These are phyloP conservation scores for Ramaria sp. DNA, from an alignment of 768 basidiomycete species.

Conservation along the genomic window DNA sequence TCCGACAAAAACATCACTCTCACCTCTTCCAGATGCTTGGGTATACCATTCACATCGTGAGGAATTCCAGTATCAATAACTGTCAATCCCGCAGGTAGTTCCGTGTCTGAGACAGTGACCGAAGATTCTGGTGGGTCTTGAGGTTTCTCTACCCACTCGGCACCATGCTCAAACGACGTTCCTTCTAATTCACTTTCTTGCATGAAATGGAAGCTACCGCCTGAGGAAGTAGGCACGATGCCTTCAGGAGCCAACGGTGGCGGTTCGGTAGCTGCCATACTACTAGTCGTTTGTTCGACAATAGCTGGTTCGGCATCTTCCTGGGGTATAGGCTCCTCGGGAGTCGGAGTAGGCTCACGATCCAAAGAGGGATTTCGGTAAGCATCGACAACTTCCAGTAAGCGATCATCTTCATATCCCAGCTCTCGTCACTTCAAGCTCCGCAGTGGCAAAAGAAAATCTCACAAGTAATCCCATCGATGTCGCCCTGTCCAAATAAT, in stretches of 20 bases:
- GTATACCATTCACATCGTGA: slow-evolving; percentile 9
- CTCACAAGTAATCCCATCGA: slow-evolving; percentile 57
- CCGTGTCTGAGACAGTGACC: slow-evolving; percentile 14
- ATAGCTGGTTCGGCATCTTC: slow-evolving; percentile 16
- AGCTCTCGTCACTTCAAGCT: slow-evolving; percentile 1
- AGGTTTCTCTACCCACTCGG: slow-evolving; percentile 47
- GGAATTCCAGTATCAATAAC: slow-evolving; percentile 12
- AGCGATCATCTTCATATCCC: slow-evolving; percentile 39
- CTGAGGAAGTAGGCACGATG: slow-evolving; percentile 28
- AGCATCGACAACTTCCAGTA: slow-evolving; percentile 45
- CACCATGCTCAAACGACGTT: slow-evolving; percentile 37
- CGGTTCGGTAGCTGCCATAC: slow-evolving; percentile 18
- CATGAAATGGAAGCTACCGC: slow-evolving; percentile 63
- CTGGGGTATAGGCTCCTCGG: slow-evolving; percentile 17
- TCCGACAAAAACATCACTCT: background rate
- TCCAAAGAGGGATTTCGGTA: slow-evolving; percentile 39
- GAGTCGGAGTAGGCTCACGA: slow-evolving; percentile 20
- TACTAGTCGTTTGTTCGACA: slow-evolving; percentile 19
- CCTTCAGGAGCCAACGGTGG: slow-evolving; percentile 7
- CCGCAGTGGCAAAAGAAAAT: slow-evolving; percentile 8
- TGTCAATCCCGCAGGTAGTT: slow-evolving; percentile 12
- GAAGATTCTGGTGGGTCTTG: slow-evolving; percentile 16
- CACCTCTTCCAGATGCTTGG: slow-evolving; percentile 15
- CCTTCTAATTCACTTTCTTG: slow-evolving; percentile 70
- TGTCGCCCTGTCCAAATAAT: slow-evolving; percentile 45